A percentile compares a stretch with the other conserved stretches of the same genome.
These are phyloP conservation scores for Nicotiana tomentosiformis DNA, from an alignment of 257 asterid species.

Conservation along the genomic window DNA sequence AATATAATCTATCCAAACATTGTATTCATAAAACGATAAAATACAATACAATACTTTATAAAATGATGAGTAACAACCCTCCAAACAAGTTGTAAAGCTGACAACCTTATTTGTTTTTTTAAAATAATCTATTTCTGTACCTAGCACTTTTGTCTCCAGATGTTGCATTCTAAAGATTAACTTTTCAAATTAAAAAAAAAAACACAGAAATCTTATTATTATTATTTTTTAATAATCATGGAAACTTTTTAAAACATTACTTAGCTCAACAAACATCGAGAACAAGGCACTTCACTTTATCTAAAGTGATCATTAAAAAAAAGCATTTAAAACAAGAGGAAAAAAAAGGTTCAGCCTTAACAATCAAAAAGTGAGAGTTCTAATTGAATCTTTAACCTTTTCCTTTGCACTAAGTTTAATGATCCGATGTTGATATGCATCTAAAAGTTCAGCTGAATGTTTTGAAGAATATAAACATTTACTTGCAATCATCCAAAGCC, in stretches of 20 bases:
- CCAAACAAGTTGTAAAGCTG: neutral
- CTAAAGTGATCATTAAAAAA: neutral
- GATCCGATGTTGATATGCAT: neutral
- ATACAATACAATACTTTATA: no score
- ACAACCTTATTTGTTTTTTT: neutral
- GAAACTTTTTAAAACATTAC: neutral
- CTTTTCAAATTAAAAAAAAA: neutral
- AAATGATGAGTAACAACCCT: no score
- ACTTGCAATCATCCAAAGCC: neutral
- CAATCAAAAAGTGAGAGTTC: neutral
- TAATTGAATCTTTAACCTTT: neutral
- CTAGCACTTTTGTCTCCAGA: neutral
- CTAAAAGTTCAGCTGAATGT: neutral
- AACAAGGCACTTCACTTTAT: neutral
- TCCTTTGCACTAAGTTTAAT: neutral
- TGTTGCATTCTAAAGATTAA: neutral
- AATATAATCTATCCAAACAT: no score
- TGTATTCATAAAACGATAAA: no score
- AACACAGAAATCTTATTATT: neutral
- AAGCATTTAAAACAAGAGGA: neutral
- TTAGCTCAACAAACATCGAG: conserved; percentile 6
- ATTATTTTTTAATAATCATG: neutral
- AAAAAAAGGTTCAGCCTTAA: neutral
- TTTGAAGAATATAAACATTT: neutral
- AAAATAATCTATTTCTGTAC: neutral